Percentiles rank a stretch among this genome's conserved stretches.
phyloP scores from a whole-genome alignment of 208 protist species.

The Leishmania gerbilli region DNA sequence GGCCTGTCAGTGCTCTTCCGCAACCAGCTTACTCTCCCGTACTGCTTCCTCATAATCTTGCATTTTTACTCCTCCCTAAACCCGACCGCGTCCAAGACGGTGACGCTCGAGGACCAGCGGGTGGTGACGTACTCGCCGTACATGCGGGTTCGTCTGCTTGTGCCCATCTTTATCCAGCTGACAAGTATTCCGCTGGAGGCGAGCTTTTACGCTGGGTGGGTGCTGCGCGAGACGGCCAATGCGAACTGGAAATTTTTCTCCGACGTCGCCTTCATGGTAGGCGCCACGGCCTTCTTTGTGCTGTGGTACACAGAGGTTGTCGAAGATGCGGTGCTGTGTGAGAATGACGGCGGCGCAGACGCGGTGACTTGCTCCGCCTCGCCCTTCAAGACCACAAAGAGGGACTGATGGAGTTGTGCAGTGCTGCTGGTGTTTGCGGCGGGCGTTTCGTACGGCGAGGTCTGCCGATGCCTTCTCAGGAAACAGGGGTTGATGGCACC shows the following conservation, averaged over 20 bases:
- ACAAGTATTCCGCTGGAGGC: slow-evolving; percentile 55
- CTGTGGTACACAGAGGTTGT: slow-evolving; percentile 49
- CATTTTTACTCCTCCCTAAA: slow-evolving; percentile 70
- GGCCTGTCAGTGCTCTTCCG: slow-evolving; percentile 50
- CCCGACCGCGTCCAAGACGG: slow-evolving; percentile 23
- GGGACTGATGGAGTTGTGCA: background rate
- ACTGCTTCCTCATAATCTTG: slow-evolving; percentile 47
- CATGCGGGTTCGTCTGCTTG: slow-evolving; percentile 41
- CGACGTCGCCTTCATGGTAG: slow-evolving; percentile 45
- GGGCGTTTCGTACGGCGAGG: background rate
- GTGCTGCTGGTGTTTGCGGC: background rate
- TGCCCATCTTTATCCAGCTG: slow-evolving; percentile 52
- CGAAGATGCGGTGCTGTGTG: slow-evolving; percentile 21
- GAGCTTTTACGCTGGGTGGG: slow-evolving; percentile 72
- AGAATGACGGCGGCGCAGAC: background rate
- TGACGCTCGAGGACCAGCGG: slow-evolving; percentile 24
- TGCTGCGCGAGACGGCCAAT: slow-evolving; percentile 63
- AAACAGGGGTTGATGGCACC: background rate
- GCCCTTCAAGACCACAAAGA: background rate
- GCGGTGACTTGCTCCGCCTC: background rate
- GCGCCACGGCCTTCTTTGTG: slow-evolving; percentile 43
- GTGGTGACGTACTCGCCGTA: slow-evolving; percentile 51
- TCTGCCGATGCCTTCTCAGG: background rate
- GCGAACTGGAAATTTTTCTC: slow-evolving; percentile 85
- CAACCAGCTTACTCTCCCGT: slow-evolving; percentile 45